These are phyloP conservation scores for Rhodotorula sp. DNA, from an alignment of 1,284 basidiomycete genomes.

Conservation along the genomic window DNA sequence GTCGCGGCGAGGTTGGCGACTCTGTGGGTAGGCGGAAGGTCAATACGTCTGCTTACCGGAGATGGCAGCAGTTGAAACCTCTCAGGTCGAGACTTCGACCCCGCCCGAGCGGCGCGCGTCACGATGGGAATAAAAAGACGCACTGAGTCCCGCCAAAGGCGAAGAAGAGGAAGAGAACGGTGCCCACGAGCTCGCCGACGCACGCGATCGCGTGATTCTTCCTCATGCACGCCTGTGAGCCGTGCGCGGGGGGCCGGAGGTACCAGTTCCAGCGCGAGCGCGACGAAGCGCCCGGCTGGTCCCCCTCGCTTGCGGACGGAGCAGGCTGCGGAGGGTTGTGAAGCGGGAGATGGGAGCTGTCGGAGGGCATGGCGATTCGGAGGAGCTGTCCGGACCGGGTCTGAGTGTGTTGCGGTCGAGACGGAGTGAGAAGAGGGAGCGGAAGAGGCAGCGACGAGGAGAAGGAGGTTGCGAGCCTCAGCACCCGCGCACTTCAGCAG, in stretches of 20 bases:
- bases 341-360: neutral
- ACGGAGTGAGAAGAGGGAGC: too few species aligned
- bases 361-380: neutral
- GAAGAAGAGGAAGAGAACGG: conserved; percentile 31
- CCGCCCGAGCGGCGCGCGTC: neutral
- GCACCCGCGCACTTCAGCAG: too few species aligned
- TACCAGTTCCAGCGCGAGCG: conserved; percentile 6
- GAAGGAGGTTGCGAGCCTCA: too few species aligned
- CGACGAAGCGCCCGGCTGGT: neutral
- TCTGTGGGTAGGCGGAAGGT: neutral
- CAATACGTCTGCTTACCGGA: neutral
- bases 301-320: neutral
- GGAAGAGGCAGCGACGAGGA: too few species aligned
- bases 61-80: too few species aligned
- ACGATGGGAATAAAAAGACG: neutral
- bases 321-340: neutral
- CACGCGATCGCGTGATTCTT: conserved; percentile 32
- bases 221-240: conserved; percentile 1
- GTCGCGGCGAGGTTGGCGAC: conserved; percentile 13
- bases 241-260: neutral
- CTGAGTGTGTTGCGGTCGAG: too few species aligned
- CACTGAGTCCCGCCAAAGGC: conserved; percentile 3
- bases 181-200: conserved; percentile 41
- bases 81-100: too few species aligned
- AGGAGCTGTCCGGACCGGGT: too few species aligned